Evolutionary conservation across 257 asterid genomes (phyloP).

Genomic region (Capsicum rhomboideum): DNA sequence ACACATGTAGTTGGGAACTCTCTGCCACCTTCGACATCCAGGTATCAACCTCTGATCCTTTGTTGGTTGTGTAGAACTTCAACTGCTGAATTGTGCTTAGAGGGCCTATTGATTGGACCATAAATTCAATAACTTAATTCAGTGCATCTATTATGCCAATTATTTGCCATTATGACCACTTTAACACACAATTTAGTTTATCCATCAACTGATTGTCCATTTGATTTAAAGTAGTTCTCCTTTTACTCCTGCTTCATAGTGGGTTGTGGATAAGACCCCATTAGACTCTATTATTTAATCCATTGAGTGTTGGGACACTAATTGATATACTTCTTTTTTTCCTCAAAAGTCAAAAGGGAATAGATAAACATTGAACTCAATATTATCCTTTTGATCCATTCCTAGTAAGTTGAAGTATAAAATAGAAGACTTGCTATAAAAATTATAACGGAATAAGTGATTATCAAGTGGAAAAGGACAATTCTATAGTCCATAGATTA

Average conservation of each 20-base stretch:
- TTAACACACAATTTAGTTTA: not conserved
- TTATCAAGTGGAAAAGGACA: not conserved
- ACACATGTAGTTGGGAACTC: slow-evolving; percentile 48
- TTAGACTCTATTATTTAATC: not conserved
- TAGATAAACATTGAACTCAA: not conserved
- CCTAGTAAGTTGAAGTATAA: not conserved
- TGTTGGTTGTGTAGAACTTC: not conserved
- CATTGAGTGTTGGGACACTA: not conserved
- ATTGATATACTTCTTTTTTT: not conserved
- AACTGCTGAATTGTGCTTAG: not conserved
- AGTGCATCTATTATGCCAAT: not conserved
- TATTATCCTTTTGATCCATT: not conserved
- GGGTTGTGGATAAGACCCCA: not conserved
- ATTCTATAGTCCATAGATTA: not conserved
- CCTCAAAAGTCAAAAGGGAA: not conserved
- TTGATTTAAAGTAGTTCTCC: not conserved
- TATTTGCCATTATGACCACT: not conserved
- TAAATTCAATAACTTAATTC: not conserved
- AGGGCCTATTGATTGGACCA: not conserved
- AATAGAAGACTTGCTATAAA: not conserved
- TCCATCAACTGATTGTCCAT: not conserved
- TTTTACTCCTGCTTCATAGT: not conserved
- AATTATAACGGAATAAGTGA: not conserved
- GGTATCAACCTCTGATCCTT: slow-evolving; percentile 30
- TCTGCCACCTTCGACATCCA: slow-evolving; percentile 36